These are phyloP conservation scores for Candida awuae DNA, from an alignment of 805 yeast species.

Conservation along the genomic window DNA sequence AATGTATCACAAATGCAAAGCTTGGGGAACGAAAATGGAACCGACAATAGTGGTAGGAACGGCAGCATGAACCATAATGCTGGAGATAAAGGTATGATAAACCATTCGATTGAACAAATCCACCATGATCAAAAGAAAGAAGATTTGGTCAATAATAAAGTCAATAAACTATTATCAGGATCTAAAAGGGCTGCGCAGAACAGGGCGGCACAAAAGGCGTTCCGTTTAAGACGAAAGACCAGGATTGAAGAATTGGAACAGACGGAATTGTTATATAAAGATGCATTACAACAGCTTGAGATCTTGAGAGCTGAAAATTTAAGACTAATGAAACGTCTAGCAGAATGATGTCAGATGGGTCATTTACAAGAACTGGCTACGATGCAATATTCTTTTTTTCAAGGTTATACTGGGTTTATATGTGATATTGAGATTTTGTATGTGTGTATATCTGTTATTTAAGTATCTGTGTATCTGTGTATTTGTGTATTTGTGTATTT, in stretches of 20 bases:
- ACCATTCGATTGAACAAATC: too few relatives aligned
- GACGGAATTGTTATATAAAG: constrained; percentile 55
- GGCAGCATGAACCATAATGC: too few relatives aligned
- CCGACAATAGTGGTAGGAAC: neutral
- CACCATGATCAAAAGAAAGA: too few relatives aligned
- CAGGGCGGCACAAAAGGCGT: constrained; percentile 86
- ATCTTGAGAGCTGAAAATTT: constrained; percentile 62
- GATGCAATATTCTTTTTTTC: neutral
- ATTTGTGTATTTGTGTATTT: too few relatives aligned
- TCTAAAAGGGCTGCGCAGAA: constrained; percentile 87
- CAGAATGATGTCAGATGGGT: too few relatives aligned
- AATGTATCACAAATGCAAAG: neutral
- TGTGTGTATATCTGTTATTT: too few relatives aligned
- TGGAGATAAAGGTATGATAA: too few relatives aligned
- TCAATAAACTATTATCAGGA: too few relatives aligned
- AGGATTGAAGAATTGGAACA: constrained; percentile 74
- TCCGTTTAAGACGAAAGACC: constrained; percentile 74
- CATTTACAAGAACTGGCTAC: too few relatives aligned
- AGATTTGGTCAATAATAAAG: too few relatives aligned
- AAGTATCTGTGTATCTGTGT: too few relatives aligned
- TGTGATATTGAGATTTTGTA: too few relatives aligned
- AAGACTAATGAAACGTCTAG: constrained; percentile 55
- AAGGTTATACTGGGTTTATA: neutral
- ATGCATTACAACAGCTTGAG: constrained; percentile 57
- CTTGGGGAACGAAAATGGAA: neutral